Base-by-base conservation (phyloP, 1,139 yeast genomes). In the Suhomyces yuchorum region DNA sequence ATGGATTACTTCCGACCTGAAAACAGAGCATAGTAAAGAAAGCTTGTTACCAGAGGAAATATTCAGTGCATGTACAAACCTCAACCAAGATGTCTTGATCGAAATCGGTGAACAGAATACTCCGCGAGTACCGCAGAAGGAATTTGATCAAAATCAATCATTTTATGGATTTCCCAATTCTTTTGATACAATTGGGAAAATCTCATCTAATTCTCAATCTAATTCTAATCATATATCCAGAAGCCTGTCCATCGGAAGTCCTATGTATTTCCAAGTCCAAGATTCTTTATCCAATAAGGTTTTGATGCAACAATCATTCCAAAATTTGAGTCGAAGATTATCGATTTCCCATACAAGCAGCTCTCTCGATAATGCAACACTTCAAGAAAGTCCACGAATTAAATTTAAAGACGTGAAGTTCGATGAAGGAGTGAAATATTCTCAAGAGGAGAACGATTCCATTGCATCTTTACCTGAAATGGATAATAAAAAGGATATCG, bases 371-470 rank as follows among this genome's bases (percentile, higher is more conserved):
- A 1, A 57, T 62, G 33, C 67, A 51, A n/a, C n/a, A 14, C 14
- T 36, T 9, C 14, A 40, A 42, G 18, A 37, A 26, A 6, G 48
- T 49, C 17, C 49, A 23, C 7, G 57, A 22, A 57, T 67, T 8
- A 51, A 59, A 9, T 70, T 69, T 51, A 68, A 68, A 37, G 75
- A 69, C 8, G 63, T 70, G 3, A 62, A 61, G 37, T 71, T 63
- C 50, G 58, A 60, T 38, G 51, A 51, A 44, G 50, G 34, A 17
- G 43, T 40, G 1, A 26, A 23, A 12, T 12, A 15, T 12, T 37
- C 39, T 6, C 4, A 38, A 11, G 33, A 20, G 4, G 30, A 30
- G 18, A 30, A 30, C 11, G 12, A 14, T 15, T 30, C 34, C 2
- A 14, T 30, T 14, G 17, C 6, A 5, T 30, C 34, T 3, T 6